Base-by-base conservation (phyloP, 345 rosid species). In the Linum trigynum region DNA sequence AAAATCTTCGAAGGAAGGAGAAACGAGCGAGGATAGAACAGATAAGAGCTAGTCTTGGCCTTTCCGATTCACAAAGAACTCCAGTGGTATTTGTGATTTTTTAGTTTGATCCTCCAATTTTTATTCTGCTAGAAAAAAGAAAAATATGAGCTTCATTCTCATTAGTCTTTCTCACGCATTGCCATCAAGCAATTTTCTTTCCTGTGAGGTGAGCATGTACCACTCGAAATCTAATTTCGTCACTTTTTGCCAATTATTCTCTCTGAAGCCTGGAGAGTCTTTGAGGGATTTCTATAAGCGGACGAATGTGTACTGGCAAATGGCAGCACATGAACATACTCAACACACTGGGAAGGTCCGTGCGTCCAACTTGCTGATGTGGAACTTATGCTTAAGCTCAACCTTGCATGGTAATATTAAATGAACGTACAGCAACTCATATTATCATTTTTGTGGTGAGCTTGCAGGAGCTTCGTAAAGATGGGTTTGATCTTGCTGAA, bases 291-390 rank as follows among this genome's bases (percentile, higher is more conserved):
- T 92, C 84, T 92, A 92, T 66, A 84, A 74, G 72, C 97, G 97
- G 16, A 92, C 98, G 23, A 88, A 73, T 74, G 58, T 88, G 86
- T 92, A 92, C 78, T 90, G 98, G 98, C 98, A 90, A 82, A 90
- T 92, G 97, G 98, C 98, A 23, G 97, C 98, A 48, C 89, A 92
- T 61, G 98, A 92, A 72, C 98, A 92, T 67, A 90, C 98, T 42
- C 96, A 90, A 67, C 98, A 92, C 74, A 92, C 98, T 7, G 98
- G 98, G 70, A 92, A 90, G 98, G 98, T 92, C 39, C 72, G 82
- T 66, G 71, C 35, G 59, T 56, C 16, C 37, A 65, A 51, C 45
- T 55, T 23, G 9, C 42, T 50, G 5, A 61, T 51, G 60, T 36
- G 9, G 17, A 36, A 14, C 51, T 45, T 45, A 45, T 45, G 51